Evolutionary conservation across 164 flowering plant species (phyloP), one percentile per base, ranked within the genome.

Genomic region (Kingdonia uniflora): DNA sequence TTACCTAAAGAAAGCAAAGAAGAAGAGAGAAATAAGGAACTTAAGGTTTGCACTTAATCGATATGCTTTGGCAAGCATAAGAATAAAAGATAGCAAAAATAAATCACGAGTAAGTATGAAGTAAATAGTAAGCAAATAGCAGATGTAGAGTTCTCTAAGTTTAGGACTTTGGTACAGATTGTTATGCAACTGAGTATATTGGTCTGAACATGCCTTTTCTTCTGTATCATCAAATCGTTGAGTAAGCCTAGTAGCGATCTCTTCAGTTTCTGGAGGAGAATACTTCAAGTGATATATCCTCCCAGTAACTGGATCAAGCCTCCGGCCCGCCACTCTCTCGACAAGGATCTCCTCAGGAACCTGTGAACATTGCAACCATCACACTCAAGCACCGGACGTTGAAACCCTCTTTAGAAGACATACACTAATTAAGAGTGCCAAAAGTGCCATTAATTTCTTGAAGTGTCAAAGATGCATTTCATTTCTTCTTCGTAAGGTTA

Each of bases 211-310:
- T 71, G 65, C 99, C 92, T 81, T 89, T 62, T 94, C 97, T 66
- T 86, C 95, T 7, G 97, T 94, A 67, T 94, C 99, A 70, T 94
- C 99, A 68, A 89, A 94, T 24, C 99, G 91, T 57, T 87, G 96
- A 49, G 90, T 87, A 47, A 94, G 88, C 72, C 97, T 78, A 17
- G 80, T 75, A 63, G 95, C 88, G 61, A 94, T 81, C 76, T 89
- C 96, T 71, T 88, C 87, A 53, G 72, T 84, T 65, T 94, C 99
- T 11, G 97, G 97, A 5, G 95, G 97, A 60, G 85, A 81, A 75
- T 89, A 89, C 64, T 77, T 87, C 61, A 87, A 67, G 67, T 94
- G 99, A 66, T 94, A 94, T 65, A 94, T 94, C 69, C 61, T 84
- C 54, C 96, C 97, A 45, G 97, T 84, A 48, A 89, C 81, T 62